These are phyloP conservation scores for Rubroboletus satanas DNA, from an alignment of 768 basidiomycete genomes.

Conservation along the genomic window DNA sequence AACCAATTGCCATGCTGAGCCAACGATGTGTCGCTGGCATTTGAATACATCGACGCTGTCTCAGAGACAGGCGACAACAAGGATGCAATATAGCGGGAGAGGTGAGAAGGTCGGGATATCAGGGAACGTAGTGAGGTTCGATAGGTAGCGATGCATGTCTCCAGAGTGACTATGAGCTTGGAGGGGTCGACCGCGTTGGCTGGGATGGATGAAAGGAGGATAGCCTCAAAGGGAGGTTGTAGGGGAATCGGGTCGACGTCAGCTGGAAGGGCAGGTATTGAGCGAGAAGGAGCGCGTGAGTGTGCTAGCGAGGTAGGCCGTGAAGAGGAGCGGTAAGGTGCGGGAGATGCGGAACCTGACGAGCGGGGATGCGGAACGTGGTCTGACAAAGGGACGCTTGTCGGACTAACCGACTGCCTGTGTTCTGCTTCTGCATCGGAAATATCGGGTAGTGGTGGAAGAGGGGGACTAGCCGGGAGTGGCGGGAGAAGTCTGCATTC, in stretches of 20 bases:
- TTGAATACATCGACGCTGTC: conserved; percentile 56
- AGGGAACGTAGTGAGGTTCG: conserved; percentile 67
- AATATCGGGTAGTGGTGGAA: conserved; percentile 48
- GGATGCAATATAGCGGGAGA: conserved; percentile 54
- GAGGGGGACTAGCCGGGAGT: conserved; percentile 42
- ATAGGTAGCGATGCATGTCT: conserved; percentile 65
- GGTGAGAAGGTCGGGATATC: conserved; percentile 62
- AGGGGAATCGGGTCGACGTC: conserved; percentile 43
- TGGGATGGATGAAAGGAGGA: conserved; percentile 61
- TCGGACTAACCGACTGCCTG: conserved; percentile 16
- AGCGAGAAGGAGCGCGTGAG: conserved; percentile 37
- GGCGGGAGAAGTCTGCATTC: conserved; percentile 25
- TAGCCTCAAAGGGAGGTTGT: conserved; percentile 57
- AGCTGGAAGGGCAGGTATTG: conserved; percentile 49
- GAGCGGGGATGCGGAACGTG: conserved; percentile 29
- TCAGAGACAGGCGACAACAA: conserved; percentile 42
- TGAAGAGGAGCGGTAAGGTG: conserved; percentile 37
- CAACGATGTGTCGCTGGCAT: conserved; percentile 37
- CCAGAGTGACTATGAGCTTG: conserved; percentile 65
- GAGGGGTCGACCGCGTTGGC: conserved; percentile 47
- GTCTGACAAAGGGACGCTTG: conserved; percentile 24
- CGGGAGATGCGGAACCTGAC: conserved; percentile 27
- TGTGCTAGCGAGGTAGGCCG: conserved; percentile 22
- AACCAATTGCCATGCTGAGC: conserved; percentile 32
- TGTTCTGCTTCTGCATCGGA: neutral